Evolutionary conservation across 2,329 filamentous ascomycete genomes (phyloP).

Genomic region (Podosphaera fusca): DNA sequence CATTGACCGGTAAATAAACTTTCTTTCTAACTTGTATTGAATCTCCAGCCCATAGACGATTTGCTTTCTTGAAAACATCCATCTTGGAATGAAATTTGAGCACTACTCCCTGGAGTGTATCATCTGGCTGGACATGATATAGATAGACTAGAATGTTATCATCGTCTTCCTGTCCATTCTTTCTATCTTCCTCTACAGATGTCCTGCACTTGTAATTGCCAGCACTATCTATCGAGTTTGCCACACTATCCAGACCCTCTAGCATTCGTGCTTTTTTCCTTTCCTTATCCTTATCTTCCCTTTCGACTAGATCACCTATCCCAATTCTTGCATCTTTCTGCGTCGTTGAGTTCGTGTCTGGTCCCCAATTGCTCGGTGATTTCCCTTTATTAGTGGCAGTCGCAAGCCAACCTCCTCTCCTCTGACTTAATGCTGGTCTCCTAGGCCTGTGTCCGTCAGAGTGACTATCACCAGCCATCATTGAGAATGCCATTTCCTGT

Average conservation of each 20-base stretch:
- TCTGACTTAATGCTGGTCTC: conserved; percentile 1
- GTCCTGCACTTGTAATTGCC: conserved; percentile 13
- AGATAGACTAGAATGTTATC: conserved; percentile 74
- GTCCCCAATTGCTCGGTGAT: conserved; percentile 13
- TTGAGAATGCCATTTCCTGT: conserved; percentile 1
- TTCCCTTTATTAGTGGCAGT: conserved; percentile 3
- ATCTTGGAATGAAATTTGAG: conserved; percentile 76
- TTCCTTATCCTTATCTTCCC: conserved; percentile 30
- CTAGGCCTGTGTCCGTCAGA: conserved; percentile 2
- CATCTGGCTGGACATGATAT: conserved; percentile 58
- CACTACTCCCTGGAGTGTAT: conserved; percentile 79
- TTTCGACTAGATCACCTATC: conserved; percentile 27
- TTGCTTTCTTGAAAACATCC: conserved; percentile 63
- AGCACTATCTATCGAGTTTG: conserved; percentile 28
- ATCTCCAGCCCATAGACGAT: conserved; percentile 87
- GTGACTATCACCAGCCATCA: conserved; percentile 2
- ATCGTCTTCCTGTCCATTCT: conserved; percentile 21
- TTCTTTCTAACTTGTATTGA: conserved; percentile 65
- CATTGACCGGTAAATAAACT: conserved; percentile 69
- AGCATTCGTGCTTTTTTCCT: conserved; percentile 34
- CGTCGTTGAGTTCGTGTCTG: conserved; percentile 6
- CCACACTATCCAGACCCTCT: conserved; percentile 36
- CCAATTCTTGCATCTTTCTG: conserved; percentile 20
- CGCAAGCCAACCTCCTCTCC: conserved; percentile 2
- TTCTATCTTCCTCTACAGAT: conserved; percentile 11